Evolutionary conservation across 2,329 filamentous ascomycete genomes (phyloP).

Genomic region (Talaromyces sp.): DNA sequence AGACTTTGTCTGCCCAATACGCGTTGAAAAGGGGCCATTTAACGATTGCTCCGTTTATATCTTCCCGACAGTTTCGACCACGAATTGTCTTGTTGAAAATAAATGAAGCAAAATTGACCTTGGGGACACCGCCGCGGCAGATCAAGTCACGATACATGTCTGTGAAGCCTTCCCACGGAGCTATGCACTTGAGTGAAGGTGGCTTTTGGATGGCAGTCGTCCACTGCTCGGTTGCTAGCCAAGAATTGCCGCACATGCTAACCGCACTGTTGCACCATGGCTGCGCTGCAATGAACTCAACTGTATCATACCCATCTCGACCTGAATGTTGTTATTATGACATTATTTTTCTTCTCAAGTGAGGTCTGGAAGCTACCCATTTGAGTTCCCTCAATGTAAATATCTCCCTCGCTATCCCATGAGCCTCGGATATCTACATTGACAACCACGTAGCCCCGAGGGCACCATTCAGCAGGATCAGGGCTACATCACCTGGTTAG

Average conservation of each 20-base stretch:
- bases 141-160: neutral
- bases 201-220: neutral
- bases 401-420: neutral
- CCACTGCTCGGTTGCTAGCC: neutral
- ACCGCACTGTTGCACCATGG: neutral
- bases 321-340: neutral
- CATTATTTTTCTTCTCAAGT: neutral
- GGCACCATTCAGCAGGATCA: neutral
- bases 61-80: neutral
- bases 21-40: neutral
- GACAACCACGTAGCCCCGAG: neutral
- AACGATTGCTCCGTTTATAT: neutral
- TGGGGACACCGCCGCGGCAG: neutral
- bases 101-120: neutral
- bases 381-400: neutral
- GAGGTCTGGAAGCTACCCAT: too few species aligned
- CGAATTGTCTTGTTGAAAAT: neutral
- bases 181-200: neutral
- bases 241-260: neutral
- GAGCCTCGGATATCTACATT: neutral
- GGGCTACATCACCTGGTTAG: neutral
- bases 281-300: neutral
- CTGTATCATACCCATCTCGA: neutral
- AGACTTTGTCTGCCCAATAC: neutral
- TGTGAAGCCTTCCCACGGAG: neutral